phyloP scores from a whole-genome alignment of 805 yeast species.

The Lachancea mirantina region DNA sequence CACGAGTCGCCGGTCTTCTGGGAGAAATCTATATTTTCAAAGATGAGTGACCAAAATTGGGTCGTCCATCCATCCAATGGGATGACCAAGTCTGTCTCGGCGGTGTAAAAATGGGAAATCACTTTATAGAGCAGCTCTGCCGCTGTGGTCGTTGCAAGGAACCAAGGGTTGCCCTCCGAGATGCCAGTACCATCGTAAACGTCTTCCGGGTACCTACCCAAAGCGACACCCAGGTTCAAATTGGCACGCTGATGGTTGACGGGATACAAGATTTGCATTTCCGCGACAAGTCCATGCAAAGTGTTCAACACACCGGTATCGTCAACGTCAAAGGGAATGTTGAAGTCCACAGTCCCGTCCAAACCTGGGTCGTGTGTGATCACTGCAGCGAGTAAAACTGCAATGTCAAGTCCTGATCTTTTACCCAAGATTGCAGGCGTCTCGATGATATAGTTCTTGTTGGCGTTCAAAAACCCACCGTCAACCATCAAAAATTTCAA shows the following conservation, averaged over 20 bases:
- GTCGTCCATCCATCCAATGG: slow-evolving; percentile 17
- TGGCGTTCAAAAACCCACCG: slow-evolving; percentile 32
- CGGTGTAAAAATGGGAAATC: slow-evolving; percentile 38
- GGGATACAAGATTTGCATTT: slow-evolving; percentile 72
- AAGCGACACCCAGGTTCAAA: slow-evolving; percentile 45
- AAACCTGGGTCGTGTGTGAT: slow-evolving; percentile 43
- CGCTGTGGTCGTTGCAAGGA: slow-evolving; percentile 66
- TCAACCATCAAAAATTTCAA: slow-evolving; percentile 23
- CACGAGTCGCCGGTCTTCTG: slow-evolving; percentile 9
- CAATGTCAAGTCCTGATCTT: slow-evolving; percentile 75
- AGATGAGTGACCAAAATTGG: slow-evolving; percentile 24
- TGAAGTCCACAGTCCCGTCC: slow-evolving; percentile 25
- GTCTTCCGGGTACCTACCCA: slow-evolving; percentile 94
- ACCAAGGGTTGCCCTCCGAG: slow-evolving; percentile 91
- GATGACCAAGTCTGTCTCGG: slow-evolving; percentile 40
- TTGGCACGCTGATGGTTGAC: slow-evolving; percentile 50
- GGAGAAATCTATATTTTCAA: slow-evolving; percentile 10
- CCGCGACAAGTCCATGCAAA: slow-evolving; percentile 50
- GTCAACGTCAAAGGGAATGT: slow-evolving; percentile 55
- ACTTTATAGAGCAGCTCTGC: slow-evolving; percentile 54
- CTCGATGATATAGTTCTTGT: slow-evolving; percentile 57
- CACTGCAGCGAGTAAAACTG: slow-evolving; percentile 44
- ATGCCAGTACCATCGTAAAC: slow-evolving; percentile 67
- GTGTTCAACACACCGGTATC: slow-evolving; percentile 57
- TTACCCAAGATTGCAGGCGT: slow-evolving; percentile 45